Conservation (phyloP, 371 early-diverging fungal genomes). For the Syncephalastrum racemosum region DNA sequence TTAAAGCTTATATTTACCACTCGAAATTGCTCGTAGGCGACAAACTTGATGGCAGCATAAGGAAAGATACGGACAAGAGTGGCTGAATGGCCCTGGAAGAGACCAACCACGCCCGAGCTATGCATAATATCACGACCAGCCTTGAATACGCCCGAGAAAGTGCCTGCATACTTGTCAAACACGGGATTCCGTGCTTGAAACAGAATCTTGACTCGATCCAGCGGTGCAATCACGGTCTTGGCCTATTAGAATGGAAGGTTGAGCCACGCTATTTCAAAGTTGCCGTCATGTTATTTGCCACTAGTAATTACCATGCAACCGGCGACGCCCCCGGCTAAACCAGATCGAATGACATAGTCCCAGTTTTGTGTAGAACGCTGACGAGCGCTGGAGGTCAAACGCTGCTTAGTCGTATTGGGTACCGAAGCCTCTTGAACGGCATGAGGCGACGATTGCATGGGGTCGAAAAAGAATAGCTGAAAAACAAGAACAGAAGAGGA, state of each 20-base stretch:
- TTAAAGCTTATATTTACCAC: conserved; percentile 46
- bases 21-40: conserved; percentile 89
- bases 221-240: conserved; percentile 93
- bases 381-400: too few species aligned
- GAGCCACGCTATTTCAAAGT: neutral
- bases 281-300: neutral
- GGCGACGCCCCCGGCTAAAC: conserved; percentile 54
- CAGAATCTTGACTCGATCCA: conserved; percentile 97
- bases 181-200: conserved; percentile 92
- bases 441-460: too few species aligned
- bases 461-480: too few species aligned
- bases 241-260: conserved; percentile 48
- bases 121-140: conserved; percentile 77
- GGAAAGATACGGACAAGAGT: conserved; percentile 94
- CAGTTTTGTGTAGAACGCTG: conserved; percentile 30
- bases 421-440: too few species aligned
- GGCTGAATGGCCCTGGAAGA: conserved; percentile 95
- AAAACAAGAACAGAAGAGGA: too few species aligned
- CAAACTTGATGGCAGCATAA: conserved; percentile 95
- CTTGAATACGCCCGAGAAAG: conserved; percentile 82
- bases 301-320: conserved; percentile 45
- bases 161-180: conserved; percentile 82
- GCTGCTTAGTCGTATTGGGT: too few species aligned
- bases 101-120: conserved; percentile 72
- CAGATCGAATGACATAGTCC: conserved; percentile 50